Percentiles rank a stretch among this genome's conserved stretches.
Evolutionary conservation across 129 eudicot species (phyloP).

Genomic region (Saussurea involucrata): DNA sequence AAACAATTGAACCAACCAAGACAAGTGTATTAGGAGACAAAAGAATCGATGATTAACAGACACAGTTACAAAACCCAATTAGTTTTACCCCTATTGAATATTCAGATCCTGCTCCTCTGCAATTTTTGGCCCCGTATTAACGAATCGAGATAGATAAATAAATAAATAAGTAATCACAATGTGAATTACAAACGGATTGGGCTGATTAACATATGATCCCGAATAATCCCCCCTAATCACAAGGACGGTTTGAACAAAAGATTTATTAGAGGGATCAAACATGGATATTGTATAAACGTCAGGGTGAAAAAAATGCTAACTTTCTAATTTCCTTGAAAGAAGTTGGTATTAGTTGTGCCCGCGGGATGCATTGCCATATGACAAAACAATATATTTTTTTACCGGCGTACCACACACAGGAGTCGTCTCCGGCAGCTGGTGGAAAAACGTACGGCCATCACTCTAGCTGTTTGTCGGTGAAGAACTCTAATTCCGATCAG

Average conservation of each 20-base stretch:
- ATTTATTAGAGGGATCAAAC: constrained; percentile 2
- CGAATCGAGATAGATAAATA: no score
- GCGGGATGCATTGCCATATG: not conserved
- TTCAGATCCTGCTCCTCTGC: no score
- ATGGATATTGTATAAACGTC: not conserved
- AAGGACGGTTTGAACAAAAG: not conserved
- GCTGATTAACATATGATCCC: not conserved
- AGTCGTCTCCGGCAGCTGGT: constrained; percentile 11
- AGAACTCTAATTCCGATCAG: not conserved
- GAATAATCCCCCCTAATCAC: no score
- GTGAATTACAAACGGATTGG: not conserved
- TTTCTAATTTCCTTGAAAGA: not conserved
- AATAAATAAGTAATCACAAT: no score
- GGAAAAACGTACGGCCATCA: constrained; percentile 6
- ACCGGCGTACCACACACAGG: not conserved
- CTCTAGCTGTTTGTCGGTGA: not conserved
- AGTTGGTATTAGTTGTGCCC: not conserved
- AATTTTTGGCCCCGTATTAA: no score
- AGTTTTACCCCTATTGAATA: no score
- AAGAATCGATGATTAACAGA: no score
- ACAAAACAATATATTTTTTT: constrained; percentile 8
- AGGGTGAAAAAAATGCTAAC: not conserved
- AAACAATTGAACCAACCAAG: no score
- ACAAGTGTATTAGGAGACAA: no score
- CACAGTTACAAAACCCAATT: no score